Conservation (phyloP, 163 green algal species). For the Prototheca cutis region DNA sequence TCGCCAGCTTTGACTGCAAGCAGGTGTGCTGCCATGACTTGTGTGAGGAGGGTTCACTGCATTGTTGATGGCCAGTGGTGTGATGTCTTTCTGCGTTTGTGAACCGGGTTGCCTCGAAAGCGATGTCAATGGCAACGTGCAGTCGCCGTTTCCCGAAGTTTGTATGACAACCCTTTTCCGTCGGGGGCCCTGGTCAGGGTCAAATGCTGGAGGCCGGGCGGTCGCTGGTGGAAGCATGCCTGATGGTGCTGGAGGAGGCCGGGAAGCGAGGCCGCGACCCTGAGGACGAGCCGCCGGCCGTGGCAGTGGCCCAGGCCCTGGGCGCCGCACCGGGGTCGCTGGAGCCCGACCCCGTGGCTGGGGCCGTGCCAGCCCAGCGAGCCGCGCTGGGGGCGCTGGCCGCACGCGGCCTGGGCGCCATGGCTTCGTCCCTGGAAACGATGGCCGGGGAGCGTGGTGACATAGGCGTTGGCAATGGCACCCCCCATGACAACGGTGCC, state of each 20-base stretch:
- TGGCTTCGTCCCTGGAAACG: background rate
- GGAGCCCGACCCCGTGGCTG: background rate
- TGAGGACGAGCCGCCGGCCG: background rate
- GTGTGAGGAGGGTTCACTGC: too few relatives aligned
- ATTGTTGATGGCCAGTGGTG: too few relatives aligned
- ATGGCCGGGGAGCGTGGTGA: background rate
- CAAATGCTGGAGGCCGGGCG: conserved; percentile 71
- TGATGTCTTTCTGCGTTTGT: too few relatives aligned
- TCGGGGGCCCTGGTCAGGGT: too few relatives aligned
- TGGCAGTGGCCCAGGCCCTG: background rate
- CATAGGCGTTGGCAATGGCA: background rate
- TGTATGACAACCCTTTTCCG: too few relatives aligned
- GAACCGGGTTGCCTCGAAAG: too few relatives aligned
- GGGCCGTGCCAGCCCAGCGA: background rate
- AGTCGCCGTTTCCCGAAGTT: too few relatives aligned
- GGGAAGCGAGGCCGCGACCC: background rate
- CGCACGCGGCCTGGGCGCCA: background rate
- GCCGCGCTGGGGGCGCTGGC: background rate
- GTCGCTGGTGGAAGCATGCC: conserved; percentile 61
- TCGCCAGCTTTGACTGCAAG: conserved; percentile 53
- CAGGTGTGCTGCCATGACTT: too few relatives aligned
- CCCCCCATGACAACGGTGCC: too few relatives aligned
- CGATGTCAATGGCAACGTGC: too few relatives aligned
- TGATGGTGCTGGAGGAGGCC: conserved; percentile 47
- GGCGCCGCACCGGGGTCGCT: background rate